A percentile compares a stretch with the other conserved stretches of the same genome.
These are phyloP conservation scores for Nicotiana benthamiana DNA, from an alignment of 257 asterid genomes.

Conservation along the genomic window DNA sequence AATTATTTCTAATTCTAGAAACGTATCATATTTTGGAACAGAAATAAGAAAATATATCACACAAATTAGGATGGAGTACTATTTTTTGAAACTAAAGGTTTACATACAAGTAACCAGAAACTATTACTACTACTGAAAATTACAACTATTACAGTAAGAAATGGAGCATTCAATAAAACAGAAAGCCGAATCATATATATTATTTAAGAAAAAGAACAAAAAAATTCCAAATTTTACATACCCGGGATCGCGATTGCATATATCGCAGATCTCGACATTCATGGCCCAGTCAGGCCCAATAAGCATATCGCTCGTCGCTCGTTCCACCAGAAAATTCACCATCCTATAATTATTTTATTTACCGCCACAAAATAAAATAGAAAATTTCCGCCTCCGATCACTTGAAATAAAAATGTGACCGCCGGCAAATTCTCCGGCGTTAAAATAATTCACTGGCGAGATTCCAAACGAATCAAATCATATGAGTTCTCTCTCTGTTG, in stretches of 20 bases:
- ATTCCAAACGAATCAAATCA: not conserved
- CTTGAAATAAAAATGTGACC: not conserved
- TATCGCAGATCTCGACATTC: conserved; percentile 39
- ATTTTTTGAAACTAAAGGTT: not conserved
- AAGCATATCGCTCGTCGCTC: conserved; percentile 44
- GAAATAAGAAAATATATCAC: no score
- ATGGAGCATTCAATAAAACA: not conserved
- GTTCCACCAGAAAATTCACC: conserved; percentile 39
- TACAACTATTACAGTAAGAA: not conserved
- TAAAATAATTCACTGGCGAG: not conserved
- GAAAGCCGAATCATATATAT: no score
- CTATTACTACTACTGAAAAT: not conserved
- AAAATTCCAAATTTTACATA: no score
- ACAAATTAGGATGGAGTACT: not conserved
- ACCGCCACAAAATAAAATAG: not conserved
- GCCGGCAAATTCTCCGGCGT: not conserved
- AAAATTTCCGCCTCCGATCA: not conserved
- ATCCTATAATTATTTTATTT: conserved; percentile 2
- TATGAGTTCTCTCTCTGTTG: not conserved
- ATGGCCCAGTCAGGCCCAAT: conserved; percentile 49
- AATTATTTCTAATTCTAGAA: no score
- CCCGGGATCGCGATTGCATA: conserved; percentile 35
- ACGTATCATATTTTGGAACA: no score
- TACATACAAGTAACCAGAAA: not conserved
- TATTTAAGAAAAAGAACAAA: no score